Evolutionary conservation across 495 filamentous ascomycete genomes (phyloP).

Genomic region (Aspergillus homomorphus): DNA sequence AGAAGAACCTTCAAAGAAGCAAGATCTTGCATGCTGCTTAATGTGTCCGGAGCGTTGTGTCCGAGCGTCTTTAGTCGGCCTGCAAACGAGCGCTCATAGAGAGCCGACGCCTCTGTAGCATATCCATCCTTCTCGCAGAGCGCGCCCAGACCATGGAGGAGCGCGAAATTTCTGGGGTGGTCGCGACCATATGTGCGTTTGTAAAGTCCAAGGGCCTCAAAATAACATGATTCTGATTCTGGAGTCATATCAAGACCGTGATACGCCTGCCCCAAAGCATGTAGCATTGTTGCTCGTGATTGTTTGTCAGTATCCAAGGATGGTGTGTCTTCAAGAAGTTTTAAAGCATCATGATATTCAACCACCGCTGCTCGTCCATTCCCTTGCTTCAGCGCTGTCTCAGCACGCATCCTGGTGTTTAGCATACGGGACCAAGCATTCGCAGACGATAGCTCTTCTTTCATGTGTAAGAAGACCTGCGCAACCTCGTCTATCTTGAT

Average conservation of each 20-base stretch:
- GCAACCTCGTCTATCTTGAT: conserved; percentile 31
- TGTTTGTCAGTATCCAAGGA: conserved; percentile 26
- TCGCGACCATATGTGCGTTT: conserved; percentile 29
- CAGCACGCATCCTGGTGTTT: conserved; percentile 18
- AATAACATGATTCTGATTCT: conserved; percentile 29
- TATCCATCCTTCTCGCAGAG: conserved; percentile 32
- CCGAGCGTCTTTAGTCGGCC: conserved; percentile 30
- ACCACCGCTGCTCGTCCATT: conserved; percentile 22
- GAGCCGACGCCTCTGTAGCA: conserved; percentile 29
- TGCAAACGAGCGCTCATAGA: conserved; percentile 32
- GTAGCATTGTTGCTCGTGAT: conserved; percentile 24
- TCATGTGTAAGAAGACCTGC: conserved; percentile 25
- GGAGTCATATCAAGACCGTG: conserved; percentile 22
- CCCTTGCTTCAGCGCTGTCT: conserved; percentile 21
- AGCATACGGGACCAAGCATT: conserved; percentile 18
- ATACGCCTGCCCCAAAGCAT: conserved; percentile 28
- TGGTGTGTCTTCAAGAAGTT: conserved; percentile 21
- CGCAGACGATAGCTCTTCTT: conserved; percentile 19
- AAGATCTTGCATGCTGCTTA: conserved; percentile 32
- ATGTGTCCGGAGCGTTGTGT: conserved; percentile 30
- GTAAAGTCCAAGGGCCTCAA: conserved; percentile 27
- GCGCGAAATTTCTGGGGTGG: conserved; percentile 24
- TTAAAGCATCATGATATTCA: conserved; percentile 26
- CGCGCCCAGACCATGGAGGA: conserved; percentile 26
- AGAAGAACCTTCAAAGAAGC: conserved; percentile 26